Evolutionary conservation across 139 green algal species (phyloP).

Genomic region (Volvox africanus): DNA sequence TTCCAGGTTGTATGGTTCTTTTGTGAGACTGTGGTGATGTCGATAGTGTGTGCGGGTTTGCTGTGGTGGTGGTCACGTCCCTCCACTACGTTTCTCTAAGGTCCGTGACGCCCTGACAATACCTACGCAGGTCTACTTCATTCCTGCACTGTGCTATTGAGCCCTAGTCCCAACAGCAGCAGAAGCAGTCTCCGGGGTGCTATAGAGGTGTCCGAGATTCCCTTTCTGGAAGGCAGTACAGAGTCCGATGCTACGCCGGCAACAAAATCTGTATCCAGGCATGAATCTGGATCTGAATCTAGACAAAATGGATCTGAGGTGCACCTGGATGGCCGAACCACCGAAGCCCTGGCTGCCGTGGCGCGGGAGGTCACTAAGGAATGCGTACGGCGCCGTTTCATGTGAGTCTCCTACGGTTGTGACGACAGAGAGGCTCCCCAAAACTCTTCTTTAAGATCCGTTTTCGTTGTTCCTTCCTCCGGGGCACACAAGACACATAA

Average conservation of each 20-base stretch:
- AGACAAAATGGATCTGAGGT: not conserved
- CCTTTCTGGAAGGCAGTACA: not conserved
- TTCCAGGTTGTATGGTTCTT: too few species aligned
- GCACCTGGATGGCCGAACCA: not conserved
- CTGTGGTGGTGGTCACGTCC: too few species aligned
- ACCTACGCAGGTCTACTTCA: not conserved
- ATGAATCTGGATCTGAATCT: too few species aligned
- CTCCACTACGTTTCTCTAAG: too few species aligned
- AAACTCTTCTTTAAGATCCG: not conserved
- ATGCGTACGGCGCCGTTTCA: conserved; percentile 3
- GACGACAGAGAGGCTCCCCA: not conserved
- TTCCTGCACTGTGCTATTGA: conserved; percentile 3
- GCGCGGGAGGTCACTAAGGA: not conserved
- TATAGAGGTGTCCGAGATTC: not conserved
- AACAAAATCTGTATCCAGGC: not conserved
- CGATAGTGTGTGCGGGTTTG: too few species aligned
- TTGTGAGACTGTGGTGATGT: too few species aligned
- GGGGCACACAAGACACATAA: not conserved
- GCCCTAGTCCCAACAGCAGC: not conserved
- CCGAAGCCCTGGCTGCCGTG: not conserved
- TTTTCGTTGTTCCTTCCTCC: not conserved
- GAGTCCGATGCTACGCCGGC: not conserved
- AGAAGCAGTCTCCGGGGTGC: not conserved
- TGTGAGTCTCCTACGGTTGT: not conserved
- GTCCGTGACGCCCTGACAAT: too few species aligned